Evolutionary conservation across 805 yeast genomes (phyloP), one percentile per base, ranked within the genome.

Genomic region (Pichia nanzhaoensis): DNA sequence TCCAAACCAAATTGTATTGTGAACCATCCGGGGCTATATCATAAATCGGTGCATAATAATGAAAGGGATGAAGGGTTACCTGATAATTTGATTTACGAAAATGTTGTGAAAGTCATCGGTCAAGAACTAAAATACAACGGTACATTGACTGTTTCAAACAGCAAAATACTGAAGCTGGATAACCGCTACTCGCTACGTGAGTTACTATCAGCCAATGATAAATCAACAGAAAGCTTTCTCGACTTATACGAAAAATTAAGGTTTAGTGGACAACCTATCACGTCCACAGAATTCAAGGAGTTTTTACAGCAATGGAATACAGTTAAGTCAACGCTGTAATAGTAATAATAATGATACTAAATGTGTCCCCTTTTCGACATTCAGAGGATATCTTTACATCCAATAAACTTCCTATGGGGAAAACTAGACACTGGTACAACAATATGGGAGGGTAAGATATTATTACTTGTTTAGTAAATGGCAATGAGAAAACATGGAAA

Each of bases 401-500:
- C 58, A 61, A 55, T 75, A 68, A 77, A 77, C 82, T 77, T 77
- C 82, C 82, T 75, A 71, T 64, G 68, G 80, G 81, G 66, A 53
- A 44, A 41, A 49, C 45, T 39, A 50, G 35, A 49, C 51, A 50
- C 51, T 50, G 45, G 46, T 46, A 41, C 48, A 36, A 50, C 67
- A 49, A 48, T 77, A 79, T 77, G 65, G 81, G 81, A 77, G 76
- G 69, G 61, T 62, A 56, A 51, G 57, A 60, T 57, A 56, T 53
- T 63, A 62, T 48, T 36, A 34, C 51, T 46, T 48, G 33, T 37
- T 52, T 46, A 36, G 51, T 47, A 69, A 65, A 75, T 77, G 82
- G 82, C 82, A 77, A 76, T 81, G 81, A 65, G 69, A 64, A 67
- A 71, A 75, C 79, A 75, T 74, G 80, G 73, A 69, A 69, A 69